A percentile compares a stretch with the other conserved stretches of the same genome.
These are phyloP conservation scores for Daldinia sp. DNA, from an alignment of 2,329 filamentous ascomycete species.

Conservation along the genomic window DNA sequence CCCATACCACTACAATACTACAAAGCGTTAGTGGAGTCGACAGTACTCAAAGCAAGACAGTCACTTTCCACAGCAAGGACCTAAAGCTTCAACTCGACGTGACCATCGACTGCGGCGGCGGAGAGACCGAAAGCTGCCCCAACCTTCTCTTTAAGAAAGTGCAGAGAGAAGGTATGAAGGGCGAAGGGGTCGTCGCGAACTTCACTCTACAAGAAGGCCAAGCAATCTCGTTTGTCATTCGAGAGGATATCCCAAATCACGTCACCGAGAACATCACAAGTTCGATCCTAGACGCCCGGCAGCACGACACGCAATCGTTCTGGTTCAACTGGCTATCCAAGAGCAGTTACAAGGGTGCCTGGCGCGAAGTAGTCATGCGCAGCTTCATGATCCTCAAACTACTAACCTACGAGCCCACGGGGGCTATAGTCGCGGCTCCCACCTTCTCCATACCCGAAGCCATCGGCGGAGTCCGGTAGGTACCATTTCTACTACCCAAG, in stretches of 20 bases:
- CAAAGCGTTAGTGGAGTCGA: slow-evolving; percentile 53
- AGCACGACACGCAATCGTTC: slow-evolving; percentile 74
- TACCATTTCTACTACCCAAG: neutral
- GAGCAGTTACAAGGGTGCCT: slow-evolving; percentile 75
- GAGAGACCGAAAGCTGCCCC: slow-evolving; percentile 57
- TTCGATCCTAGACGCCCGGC: slow-evolving; percentile 65
- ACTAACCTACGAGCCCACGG: slow-evolving; percentile 80
- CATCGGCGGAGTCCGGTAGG: slow-evolving; percentile 66
- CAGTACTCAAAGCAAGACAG: slow-evolving; percentile 61
- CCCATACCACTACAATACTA: slow-evolving; percentile 67
- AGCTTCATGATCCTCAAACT: slow-evolving; percentile 79
- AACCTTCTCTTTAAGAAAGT: slow-evolving; percentile 64
- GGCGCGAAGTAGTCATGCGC: slow-evolving; percentile 74
- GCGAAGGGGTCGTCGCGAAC: slow-evolving; percentile 69
- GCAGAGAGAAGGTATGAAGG: slow-evolving; percentile 59
- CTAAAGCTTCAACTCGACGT: slow-evolving; percentile 73
- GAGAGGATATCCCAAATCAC: slow-evolving; percentile 67
- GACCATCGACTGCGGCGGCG: slow-evolving; percentile 67
- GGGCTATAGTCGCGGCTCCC: slow-evolving; percentile 78
- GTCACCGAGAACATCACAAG: slow-evolving; percentile 66
- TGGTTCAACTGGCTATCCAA: slow-evolving; percentile 79
- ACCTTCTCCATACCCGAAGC: slow-evolving; percentile 82
- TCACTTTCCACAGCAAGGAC: slow-evolving; percentile 67
- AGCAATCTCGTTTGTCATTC: slow-evolving; percentile 72
- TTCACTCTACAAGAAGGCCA: slow-evolving; percentile 72